Evolutionary conservation across 208 protist species (phyloP).

Genomic region (Angomonas desouzai): DNA sequence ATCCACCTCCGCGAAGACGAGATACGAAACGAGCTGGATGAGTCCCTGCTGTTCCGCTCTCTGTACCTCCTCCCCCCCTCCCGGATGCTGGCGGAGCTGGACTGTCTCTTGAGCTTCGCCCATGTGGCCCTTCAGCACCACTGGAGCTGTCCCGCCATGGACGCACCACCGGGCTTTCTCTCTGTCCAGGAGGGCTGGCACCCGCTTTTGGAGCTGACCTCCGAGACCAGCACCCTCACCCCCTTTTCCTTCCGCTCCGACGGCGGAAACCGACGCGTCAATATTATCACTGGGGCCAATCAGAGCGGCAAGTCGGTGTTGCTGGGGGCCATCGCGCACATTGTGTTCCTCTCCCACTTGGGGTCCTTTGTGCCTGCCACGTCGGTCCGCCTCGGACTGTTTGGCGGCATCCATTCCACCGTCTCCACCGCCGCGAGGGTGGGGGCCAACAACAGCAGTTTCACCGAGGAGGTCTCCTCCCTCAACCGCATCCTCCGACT

Average conservation of each 20-base stretch:
- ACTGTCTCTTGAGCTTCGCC: constrained; percentile 73
- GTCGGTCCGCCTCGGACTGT: constrained; percentile 37
- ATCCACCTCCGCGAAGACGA: constrained; percentile 59
- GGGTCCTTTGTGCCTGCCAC: constrained; percentile 92
- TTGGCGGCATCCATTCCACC: constrained; percentile 46
- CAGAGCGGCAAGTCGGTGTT: constrained; percentile 92
- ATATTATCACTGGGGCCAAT: constrained; percentile 81
- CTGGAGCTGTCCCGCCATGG: constrained; percentile 34
- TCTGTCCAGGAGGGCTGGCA: constrained; percentile 65
- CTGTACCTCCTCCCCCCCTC: constrained; percentile 54
- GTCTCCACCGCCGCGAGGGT: constrained; percentile 9
- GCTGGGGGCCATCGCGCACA: constrained; percentile 88
- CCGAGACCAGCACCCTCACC: constrained; percentile 29
- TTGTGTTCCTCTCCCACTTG: constrained; percentile 91
- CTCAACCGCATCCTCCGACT: constrained; percentile 62
- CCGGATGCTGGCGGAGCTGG: constrained; percentile 55
- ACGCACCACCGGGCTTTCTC: constrained; percentile 28
- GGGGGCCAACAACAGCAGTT: constrained; percentile 34
- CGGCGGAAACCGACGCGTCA: constrained; percentile 35
- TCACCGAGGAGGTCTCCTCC: constrained; percentile 58
- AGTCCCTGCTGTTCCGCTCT: constrained; percentile 50
- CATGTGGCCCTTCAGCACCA: constrained; percentile 55
- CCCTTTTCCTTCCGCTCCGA: constrained; percentile 52
- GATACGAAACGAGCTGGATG: constrained; percentile 55
- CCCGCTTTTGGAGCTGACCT: constrained; percentile 48